Evolutionary conservation across 1,284 basidiomycete genomes (phyloP).

Genomic region (Anthracocystis panici-leucophaei): DNA sequence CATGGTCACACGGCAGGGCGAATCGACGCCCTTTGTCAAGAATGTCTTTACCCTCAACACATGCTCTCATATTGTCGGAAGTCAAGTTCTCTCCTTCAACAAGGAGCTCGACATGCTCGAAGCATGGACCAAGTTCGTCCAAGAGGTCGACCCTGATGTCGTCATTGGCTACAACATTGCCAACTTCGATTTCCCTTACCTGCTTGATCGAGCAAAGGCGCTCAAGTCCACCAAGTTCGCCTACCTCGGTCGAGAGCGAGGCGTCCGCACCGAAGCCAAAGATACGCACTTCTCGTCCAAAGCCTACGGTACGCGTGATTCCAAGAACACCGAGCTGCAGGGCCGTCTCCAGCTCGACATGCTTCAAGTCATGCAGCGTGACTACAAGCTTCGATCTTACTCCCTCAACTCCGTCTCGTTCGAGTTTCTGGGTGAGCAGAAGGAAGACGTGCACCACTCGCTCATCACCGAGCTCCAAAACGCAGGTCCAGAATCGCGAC

Average conservation of each 20-base stretch:
- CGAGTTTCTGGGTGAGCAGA: constrained; percentile 69
- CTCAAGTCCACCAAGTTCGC: constrained; percentile 66
- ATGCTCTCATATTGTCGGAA: constrained; percentile 68
- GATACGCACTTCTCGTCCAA: constrained; percentile 70
- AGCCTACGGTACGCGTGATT: constrained; percentile 69
- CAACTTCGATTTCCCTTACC: constrained; percentile 69
- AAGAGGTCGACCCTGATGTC: constrained; percentile 67
- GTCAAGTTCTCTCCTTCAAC: constrained; percentile 66
- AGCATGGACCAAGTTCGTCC: constrained; percentile 66
- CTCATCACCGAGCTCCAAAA: constrained; percentile 69
- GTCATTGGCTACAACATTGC: constrained; percentile 69
- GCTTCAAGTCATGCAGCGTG: constrained; percentile 69
- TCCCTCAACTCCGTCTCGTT: constrained; percentile 69
- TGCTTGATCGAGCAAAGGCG: constrained; percentile 67
- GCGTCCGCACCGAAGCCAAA: constrained; percentile 66
- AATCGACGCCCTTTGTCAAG: constrained; percentile 66
- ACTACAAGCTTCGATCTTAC: constrained; percentile 69
- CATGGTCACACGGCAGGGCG: constrained; percentile 70
- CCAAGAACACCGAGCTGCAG: constrained; percentile 67
- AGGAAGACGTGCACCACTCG: constrained; percentile 69
- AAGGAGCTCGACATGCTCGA: constrained; percentile 66
- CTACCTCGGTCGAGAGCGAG: constrained; percentile 65
- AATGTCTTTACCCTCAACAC: constrained; percentile 69
- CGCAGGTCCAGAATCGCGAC: constrained; percentile 66
- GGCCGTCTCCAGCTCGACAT: constrained; percentile 69